Conservation (phyloP, 2,329 filamentous ascomycete genomes). For the Fusarium incarnatum region DNA sequence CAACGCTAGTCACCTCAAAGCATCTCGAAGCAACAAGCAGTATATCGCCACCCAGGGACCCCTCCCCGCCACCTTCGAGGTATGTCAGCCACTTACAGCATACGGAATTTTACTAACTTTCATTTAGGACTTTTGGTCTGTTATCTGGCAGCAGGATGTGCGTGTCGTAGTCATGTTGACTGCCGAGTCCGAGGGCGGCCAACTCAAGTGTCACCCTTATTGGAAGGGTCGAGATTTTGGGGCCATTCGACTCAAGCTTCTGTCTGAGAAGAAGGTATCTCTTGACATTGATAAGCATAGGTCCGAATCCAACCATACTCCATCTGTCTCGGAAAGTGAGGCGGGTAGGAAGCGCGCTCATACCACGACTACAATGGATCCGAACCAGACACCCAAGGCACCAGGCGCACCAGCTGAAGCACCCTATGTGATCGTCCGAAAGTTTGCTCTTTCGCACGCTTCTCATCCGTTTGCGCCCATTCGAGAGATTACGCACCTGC, state of each 20-base stretch:
- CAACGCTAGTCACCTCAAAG: slow-evolving; percentile 89
- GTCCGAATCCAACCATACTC: slow-evolving; percentile 51
- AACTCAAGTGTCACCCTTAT: slow-evolving; percentile 94
- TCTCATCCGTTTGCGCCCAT: slow-evolving; percentile 84
- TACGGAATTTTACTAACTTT: slow-evolving; percentile 43
- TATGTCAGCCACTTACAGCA: slow-evolving; percentile 56
- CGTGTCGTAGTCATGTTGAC: slow-evolving; percentile 97
- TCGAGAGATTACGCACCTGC: slow-evolving; percentile 92
- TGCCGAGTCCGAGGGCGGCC: slow-evolving; percentile 91
- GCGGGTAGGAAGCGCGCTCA: slow-evolving; percentile 64
- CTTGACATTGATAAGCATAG: slow-evolving; percentile 74
- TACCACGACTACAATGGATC: slow-evolving; percentile 61
- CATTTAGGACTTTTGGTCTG: slow-evolving; percentile 92
- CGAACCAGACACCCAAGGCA: slow-evolving; percentile 47
- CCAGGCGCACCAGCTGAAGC: slow-evolving; percentile 61
- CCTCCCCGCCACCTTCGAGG: slow-evolving; percentile 89
- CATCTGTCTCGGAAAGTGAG: slow-evolving; percentile 51
- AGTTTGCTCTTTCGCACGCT: slow-evolving; percentile 84
- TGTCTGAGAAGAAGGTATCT: slow-evolving; percentile 86
- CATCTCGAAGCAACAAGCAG: slow-evolving; percentile 84
- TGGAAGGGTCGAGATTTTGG: slow-evolving; percentile 88
- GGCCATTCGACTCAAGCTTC: slow-evolving; percentile 75
- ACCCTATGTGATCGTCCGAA: slow-evolving; percentile 84
- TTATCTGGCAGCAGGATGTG: slow-evolving; percentile 96
- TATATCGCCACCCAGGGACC: slow-evolving; percentile 98